Evolutionary conservation across 2,329 filamentous ascomycete genomes (phyloP).

Genomic region (Neurospora sp.): DNA sequence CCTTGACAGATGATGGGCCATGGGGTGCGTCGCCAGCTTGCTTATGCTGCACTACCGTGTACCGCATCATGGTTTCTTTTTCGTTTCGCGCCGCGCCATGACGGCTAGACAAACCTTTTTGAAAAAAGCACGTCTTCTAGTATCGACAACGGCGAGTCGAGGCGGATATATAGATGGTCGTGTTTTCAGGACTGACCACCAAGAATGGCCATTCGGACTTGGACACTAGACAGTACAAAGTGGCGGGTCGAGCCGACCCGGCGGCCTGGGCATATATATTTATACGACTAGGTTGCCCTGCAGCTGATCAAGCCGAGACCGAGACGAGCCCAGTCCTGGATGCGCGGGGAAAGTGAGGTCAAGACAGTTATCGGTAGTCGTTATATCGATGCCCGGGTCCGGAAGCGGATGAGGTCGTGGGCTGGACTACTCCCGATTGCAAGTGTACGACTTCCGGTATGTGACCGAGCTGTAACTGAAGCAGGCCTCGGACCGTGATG

Average conservation of each 20-base stretch:
- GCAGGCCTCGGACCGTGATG: background rate
- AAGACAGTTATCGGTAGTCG: background rate
- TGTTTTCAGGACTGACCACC: background rate
- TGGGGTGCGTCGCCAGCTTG: background rate
- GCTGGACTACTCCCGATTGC: background rate
- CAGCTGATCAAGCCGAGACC: background rate
- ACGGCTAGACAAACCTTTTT: background rate
- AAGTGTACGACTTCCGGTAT: background rate
- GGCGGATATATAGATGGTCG: background rate
- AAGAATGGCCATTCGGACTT: background rate
- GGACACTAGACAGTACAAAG: background rate
- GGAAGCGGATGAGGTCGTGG: background rate
- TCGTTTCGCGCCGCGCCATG: background rate
- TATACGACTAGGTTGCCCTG: background rate
- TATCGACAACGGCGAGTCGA: background rate
- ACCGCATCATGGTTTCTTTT: background rate
- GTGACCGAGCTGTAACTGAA: background rate
- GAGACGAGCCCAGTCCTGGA: background rate
- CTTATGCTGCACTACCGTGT: background rate
- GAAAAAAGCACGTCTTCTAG: background rate
- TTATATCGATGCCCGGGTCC: background rate
- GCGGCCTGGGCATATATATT: background rate
- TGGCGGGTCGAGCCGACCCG: background rate
- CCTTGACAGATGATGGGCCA: background rate
- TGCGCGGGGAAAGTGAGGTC: background rate